A percentile compares a stretch with the other conserved stretches of the same genome.
Evolutionary conservation across 2,329 filamentous ascomycete species (phyloP).

Genomic region (Epichloe gansuensis): DNA sequence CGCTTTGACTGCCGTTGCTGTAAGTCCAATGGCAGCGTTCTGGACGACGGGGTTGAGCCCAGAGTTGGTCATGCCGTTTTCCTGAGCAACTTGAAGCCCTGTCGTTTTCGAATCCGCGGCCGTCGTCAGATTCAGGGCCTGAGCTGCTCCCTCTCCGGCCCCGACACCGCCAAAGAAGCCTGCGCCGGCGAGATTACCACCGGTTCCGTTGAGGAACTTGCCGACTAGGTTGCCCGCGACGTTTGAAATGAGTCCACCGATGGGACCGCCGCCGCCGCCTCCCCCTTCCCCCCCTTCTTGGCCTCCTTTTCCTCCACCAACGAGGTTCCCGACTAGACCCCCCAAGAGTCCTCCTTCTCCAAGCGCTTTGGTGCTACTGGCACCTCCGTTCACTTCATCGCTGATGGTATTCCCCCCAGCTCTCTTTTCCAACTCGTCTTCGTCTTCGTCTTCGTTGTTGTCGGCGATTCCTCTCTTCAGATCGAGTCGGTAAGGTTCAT

Average conservation of each 20-base stretch:
- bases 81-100: constrained; percentile 12
- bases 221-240: neutral
- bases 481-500: constrained; percentile 4
- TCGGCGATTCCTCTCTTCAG: neutral
- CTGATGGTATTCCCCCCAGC: neutral
- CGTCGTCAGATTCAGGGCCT: constrained; percentile 12
- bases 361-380: neutral
- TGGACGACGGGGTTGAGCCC: constrained; percentile 18
- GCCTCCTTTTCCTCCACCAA: neutral
- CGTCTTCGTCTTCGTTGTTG: neutral
- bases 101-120: constrained; percentile 6
- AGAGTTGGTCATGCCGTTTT: constrained; percentile 17
- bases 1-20: constrained; percentile 15
- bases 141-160: constrained; percentile 12
- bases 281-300: neutral
- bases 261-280: neutral
- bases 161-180: constrained; percentile 16
- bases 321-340: neutral
- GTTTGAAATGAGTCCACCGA: constrained; percentile 2
- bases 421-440: neutral
- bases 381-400: neutral
- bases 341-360: neutral
- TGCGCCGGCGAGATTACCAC: constrained; percentile 5
- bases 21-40: constrained; percentile 17
- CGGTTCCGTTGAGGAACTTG: constrained; percentile 4